Evolutionary conservation across 129 eudicot genomes (phyloP).

Genomic region (Flaveria linearis): DNA sequence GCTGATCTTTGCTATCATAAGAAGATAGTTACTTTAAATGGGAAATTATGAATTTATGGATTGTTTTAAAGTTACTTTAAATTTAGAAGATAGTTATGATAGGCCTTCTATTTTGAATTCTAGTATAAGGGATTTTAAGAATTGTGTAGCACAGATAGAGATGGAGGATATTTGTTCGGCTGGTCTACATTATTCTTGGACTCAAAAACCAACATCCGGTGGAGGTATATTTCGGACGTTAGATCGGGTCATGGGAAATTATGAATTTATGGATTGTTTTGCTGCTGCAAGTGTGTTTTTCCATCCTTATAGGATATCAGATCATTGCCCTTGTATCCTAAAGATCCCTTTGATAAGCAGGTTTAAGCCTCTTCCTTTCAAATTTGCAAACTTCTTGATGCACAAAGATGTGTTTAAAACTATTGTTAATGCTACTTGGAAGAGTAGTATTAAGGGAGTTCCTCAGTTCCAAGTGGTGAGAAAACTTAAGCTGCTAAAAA

Average conservation of each 20-base stretch:
- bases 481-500: too few species aligned
- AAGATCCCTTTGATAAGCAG: not conserved
- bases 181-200: not conserved
- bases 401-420: too few species aligned
- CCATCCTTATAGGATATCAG: not conserved
- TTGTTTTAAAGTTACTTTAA: not conserved
- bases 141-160: not conserved
- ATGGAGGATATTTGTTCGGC: not conserved
- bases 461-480: too few species aligned
- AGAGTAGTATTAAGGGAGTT: too few species aligned
- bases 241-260: not conserved
- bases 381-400: not conserved
- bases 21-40: not conserved
- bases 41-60: too few species aligned
- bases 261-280: not conserved
- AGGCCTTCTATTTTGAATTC: not conserved
- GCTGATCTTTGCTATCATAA: not conserved
- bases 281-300: not conserved
- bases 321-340: not conserved
- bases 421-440: too few species aligned
- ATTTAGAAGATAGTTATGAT: not conserved
- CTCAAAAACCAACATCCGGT: not conserved
- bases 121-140: not conserved
- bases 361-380: not conserved
- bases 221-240: not conserved